These are phyloP conservation scores for Trichoderma harzianum DNA, from an alignment of 2,329 filamentous ascomycete genomes.

Conservation along the genomic window DNA sequence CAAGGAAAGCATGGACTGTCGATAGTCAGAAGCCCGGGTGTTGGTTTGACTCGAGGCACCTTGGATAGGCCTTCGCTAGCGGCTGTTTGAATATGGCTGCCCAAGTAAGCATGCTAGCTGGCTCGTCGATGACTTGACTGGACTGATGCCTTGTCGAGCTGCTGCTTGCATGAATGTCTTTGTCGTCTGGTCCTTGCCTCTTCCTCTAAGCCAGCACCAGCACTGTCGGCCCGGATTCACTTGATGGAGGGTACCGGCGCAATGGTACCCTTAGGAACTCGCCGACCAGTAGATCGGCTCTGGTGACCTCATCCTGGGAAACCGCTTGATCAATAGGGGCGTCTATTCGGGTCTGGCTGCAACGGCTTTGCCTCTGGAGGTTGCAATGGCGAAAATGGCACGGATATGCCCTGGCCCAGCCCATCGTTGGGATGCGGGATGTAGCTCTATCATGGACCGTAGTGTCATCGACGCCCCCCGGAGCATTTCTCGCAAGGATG, in stretches of 20 bases:
- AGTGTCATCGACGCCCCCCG: neutral
- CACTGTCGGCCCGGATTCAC: neutral
- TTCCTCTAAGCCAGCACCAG: neutral
- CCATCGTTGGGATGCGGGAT: neutral
- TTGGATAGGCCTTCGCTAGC: neutral
- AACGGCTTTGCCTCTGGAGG: neutral
- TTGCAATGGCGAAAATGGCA: neutral
- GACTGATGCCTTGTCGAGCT: neutral
- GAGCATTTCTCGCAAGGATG: neutral
- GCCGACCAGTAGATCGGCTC: neutral
- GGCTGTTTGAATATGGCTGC: neutral
- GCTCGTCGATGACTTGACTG: neutral
- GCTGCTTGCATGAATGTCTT: neutral
- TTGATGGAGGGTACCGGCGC: constrained; percentile 15
- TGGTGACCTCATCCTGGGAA: constrained; percentile 16
- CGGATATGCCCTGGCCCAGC: neutral
- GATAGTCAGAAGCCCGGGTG: neutral
- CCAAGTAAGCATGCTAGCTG: neutral
- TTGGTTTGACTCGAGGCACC: neutral
- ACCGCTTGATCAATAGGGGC: neutral
- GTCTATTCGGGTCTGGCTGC: neutral
- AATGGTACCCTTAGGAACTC: constrained; percentile 8
- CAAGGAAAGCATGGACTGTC: neutral
- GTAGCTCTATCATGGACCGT: neutral
- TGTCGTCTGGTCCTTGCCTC: neutral